These are phyloP conservation scores for Tuber aestivum DNA, from an alignment of 495 filamentous ascomycete species.

Conservation along the genomic window DNA sequence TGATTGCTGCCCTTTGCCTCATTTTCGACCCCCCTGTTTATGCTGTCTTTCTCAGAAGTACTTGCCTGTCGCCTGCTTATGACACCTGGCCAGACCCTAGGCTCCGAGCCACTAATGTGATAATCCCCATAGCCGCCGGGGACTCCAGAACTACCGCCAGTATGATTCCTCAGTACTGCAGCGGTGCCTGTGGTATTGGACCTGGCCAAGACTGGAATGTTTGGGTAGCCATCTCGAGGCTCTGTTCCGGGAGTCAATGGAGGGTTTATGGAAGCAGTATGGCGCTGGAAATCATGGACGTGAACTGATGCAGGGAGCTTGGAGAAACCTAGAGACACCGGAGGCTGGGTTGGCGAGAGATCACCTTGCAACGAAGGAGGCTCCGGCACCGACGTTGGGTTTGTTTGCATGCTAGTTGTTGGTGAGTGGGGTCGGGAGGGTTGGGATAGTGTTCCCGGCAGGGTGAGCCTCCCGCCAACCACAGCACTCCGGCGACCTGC, in stretches of 20 bases:
- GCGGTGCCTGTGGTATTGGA: slow-evolving; percentile 28
- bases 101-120: slow-evolving; percentile 55
- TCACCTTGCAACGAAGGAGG: slow-evolving; percentile 14
- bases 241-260: not conserved
- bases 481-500: slow-evolving; percentile 26
- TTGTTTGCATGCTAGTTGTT: slow-evolving; percentile 40
- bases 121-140: slow-evolving; percentile 41
- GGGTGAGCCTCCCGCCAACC: slow-evolving; percentile 20
- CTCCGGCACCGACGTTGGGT: slow-evolving; percentile 31
- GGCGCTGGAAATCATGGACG: slow-evolving; percentile 21
- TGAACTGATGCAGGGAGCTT: slow-evolving; percentile 24
- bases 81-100: slow-evolving; percentile 66
- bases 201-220: slow-evolving; percentile 11
- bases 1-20: slow-evolving; percentile 17
- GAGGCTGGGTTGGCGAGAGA: slow-evolving; percentile 30
- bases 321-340: slow-evolving; percentile 30
- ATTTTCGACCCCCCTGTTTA: not conserved
- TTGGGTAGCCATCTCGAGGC: not conserved
- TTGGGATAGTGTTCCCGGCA: slow-evolving; percentile 23
- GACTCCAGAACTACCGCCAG: slow-evolving; percentile 14
- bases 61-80: slow-evolving; percentile 52
- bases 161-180: slow-evolving; percentile 19
- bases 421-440: slow-evolving; percentile 18
- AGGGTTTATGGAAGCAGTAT: not conserved
- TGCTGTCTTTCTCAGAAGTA: slow-evolving; percentile 42